These are phyloP conservation scores for Arthrobotrys musiformis DNA, from an alignment of 2,329 filamentous ascomycete genomes.

Conservation along the genomic window DNA sequence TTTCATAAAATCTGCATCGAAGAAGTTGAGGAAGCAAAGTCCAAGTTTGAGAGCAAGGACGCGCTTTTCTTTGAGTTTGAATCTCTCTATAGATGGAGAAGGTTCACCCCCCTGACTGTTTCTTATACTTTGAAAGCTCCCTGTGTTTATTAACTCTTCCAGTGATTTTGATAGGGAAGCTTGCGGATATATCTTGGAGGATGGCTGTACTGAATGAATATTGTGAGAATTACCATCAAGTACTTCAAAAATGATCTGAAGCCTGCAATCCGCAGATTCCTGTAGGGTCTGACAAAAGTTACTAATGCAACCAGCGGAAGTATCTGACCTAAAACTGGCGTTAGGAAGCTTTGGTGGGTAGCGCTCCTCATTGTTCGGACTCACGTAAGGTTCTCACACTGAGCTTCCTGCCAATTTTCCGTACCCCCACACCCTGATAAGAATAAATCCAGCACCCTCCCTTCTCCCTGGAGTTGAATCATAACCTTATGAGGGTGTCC, in stretches of 20 bases:
- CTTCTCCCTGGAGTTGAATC: not conserved
- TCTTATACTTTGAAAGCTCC: not conserved
- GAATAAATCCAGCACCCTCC: not conserved
- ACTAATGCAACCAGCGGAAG: not conserved
- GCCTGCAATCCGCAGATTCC: not conserved
- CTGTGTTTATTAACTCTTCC: not conserved
- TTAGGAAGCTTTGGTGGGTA: not conserved
- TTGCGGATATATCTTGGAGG: not conserved
- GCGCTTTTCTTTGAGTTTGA: not conserved
- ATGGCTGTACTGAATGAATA: not conserved
- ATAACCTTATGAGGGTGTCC: not conserved
- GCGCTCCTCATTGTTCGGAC: not conserved
- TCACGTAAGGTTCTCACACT: not conserved
- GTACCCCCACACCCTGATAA: not conserved
- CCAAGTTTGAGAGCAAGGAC: not conserved
- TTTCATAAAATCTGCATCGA: constrained; percentile 15
- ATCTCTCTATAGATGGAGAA: not conserved
- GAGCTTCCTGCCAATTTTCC: not conserved
- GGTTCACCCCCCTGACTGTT: not conserved
- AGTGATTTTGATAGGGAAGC: not conserved
- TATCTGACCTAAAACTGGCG: not conserved
- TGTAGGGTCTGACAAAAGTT: not conserved
- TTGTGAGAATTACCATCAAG: not conserved
- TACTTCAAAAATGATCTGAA: not conserved
- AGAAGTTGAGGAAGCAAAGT: constrained; percentile 2